Evolutionary conservation across 176 grass and related monocot genomes (phyloP).

Genomic region (Leersia perrieri): DNA sequence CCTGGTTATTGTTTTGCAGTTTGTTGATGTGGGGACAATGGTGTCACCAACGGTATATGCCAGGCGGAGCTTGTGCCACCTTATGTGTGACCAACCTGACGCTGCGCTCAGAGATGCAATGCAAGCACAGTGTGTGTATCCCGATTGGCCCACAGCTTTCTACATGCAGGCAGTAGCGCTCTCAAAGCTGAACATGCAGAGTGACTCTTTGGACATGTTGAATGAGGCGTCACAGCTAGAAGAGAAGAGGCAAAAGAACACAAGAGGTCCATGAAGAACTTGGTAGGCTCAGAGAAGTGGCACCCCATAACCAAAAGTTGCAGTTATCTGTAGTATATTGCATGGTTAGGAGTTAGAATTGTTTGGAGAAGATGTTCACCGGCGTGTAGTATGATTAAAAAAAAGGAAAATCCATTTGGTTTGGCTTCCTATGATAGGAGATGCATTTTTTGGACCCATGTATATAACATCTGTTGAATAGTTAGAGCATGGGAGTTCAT

Average conservation of each 20-base stretch:
- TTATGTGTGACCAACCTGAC: slow-evolving; percentile 92
- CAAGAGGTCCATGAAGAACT: slow-evolving; percentile 39
- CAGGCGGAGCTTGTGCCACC: slow-evolving; percentile 85
- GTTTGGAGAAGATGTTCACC: slow-evolving; percentile 8
- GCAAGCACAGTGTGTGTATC: slow-evolving; percentile 86
- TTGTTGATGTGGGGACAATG: slow-evolving; percentile 91
- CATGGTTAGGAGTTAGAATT: slow-evolving; percentile 25
- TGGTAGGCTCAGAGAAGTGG: background rate
- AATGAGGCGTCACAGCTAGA: slow-evolving; percentile 85
- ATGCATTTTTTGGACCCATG: slow-evolving; percentile 42
- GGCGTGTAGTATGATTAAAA: background rate
- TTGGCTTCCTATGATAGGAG: slow-evolving; percentile 18
- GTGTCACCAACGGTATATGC: slow-evolving; percentile 85
- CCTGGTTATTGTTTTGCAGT: slow-evolving; percentile 39
- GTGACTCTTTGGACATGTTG: slow-evolving; percentile 83
- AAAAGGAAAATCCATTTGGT: slow-evolving; percentile 11
- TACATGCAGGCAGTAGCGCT: slow-evolving; percentile 93
- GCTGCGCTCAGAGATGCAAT: slow-evolving; percentile 86
- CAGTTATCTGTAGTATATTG: background rate
- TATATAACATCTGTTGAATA: slow-evolving; percentile 33
- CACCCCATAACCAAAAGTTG: slow-evolving; percentile 4
- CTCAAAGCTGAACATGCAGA: slow-evolving; percentile 89
- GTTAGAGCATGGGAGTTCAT: background rate
- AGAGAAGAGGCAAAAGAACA: slow-evolving; percentile 78
- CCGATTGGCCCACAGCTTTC: slow-evolving; percentile 93